A percentile compares a stretch with the other conserved stretches of the same genome.
Conservation (phyloP, 1,284 basidiomycete species). For the Tranzscheliella williamsii region DNA sequence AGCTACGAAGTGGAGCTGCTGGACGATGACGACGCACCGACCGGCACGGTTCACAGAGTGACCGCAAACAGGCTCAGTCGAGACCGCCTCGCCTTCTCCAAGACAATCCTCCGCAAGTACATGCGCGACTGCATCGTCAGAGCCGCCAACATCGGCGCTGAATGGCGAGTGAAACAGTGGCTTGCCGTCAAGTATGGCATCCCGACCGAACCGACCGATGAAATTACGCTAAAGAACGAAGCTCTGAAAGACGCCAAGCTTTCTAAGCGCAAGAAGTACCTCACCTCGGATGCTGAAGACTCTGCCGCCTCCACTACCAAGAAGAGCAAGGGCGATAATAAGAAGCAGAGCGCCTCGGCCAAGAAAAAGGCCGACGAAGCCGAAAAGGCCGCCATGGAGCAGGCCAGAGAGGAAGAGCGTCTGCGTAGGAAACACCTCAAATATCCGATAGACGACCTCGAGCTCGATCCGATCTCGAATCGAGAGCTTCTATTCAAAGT, state of each 20-base stretch:
- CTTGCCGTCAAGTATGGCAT: slow-evolving; percentile 84
- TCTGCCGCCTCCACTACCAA: slow-evolving; percentile 64
- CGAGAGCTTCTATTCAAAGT: slow-evolving; percentile 52
- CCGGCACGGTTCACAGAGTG: slow-evolving; percentile 77
- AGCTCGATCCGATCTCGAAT: slow-evolving; percentile 57
- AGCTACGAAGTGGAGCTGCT: slow-evolving; percentile 84
- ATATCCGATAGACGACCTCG: slow-evolving; percentile 66
- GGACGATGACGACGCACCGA: slow-evolving; percentile 61
- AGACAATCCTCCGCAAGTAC: slow-evolving; percentile 92
- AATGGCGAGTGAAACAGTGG: slow-evolving; percentile 86
- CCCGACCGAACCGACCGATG: slow-evolving; percentile 79
- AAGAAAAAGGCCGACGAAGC: slow-evolving; percentile 33
- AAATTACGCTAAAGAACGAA: slow-evolving; percentile 76
- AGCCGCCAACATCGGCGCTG: slow-evolving; percentile 84
- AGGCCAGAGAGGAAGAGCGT: slow-evolving; percentile 66
- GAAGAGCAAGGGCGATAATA: slow-evolving; percentile 15
- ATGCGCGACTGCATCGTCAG: slow-evolving; percentile 90
- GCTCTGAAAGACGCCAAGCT: slow-evolving; percentile 75
- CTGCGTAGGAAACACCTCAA: slow-evolving; percentile 78
- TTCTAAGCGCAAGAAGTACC: slow-evolving; percentile 65
- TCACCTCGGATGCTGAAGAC: slow-evolving; percentile 78
- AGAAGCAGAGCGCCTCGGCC: slow-evolving; percentile 28
- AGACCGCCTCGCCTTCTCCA: slow-evolving; percentile 90
- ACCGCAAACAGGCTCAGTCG: slow-evolving; percentile 75
- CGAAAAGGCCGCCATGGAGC: slow-evolving; percentile 28